Evolutionary conservation across 257 asterid species (phyloP).

Genomic region (Galeopsis tetrahit): DNA sequence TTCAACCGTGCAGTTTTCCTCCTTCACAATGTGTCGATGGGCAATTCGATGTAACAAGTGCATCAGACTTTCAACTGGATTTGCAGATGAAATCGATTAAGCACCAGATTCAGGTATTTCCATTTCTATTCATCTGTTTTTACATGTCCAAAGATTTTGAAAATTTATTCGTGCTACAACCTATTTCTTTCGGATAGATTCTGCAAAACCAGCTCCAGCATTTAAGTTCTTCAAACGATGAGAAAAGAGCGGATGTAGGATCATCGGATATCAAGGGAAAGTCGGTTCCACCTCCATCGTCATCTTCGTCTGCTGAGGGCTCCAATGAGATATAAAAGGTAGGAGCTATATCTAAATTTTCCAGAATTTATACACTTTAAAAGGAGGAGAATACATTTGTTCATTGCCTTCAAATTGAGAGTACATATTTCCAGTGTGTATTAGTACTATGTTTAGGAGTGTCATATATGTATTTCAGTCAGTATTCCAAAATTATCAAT

Average conservation of each 20-base stretch:
- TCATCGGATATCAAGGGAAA: slow-evolving; percentile 61
- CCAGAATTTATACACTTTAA: slow-evolving; percentile 24
- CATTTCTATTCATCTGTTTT: slow-evolving; percentile 12
- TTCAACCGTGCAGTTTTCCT: slow-evolving; percentile 38
- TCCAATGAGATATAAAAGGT: slow-evolving; percentile 37
- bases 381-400: neutral
- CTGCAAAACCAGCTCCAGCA: slow-evolving; percentile 66
- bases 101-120: slow-evolving; percentile 81
- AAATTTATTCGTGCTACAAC: neutral
- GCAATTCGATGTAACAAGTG: slow-evolving; percentile 39
- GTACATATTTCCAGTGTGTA: neutral
- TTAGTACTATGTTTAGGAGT: neutral
- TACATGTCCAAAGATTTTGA: slow-evolving; percentile 9
- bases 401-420: neutral
- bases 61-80: slow-evolving; percentile 51
- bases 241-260: slow-evolving; percentile 39
- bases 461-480: neutral
- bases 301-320: slow-evolving; percentile 49
- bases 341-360: slow-evolving; percentile 21
- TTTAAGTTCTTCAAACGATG: slow-evolving; percentile 43
- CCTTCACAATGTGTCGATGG: slow-evolving; percentile 38
- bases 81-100: slow-evolving; percentile 57
- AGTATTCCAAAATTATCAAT: too few species aligned
- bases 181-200: slow-evolving; percentile 43
- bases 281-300: slow-evolving; percentile 46